These are phyloP conservation scores for Sarcodon aspratus DNA, from an alignment of 768 basidiomycete species.

Conservation along the genomic window DNA sequence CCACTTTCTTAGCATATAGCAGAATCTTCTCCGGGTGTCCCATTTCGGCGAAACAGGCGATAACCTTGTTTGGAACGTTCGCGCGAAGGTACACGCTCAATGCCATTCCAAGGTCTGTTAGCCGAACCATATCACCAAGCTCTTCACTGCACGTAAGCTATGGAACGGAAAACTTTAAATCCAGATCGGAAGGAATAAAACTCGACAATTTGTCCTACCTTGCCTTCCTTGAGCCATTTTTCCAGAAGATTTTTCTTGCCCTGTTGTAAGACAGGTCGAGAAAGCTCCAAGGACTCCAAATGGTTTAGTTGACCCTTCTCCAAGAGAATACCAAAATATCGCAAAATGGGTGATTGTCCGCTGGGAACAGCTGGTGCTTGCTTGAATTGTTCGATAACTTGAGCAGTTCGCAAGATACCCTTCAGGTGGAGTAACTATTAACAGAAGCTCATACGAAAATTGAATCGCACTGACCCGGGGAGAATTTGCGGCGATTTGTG, in stretches of 20 bases:
- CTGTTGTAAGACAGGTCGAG: slow-evolving; percentile 91
- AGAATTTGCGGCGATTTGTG: slow-evolving; percentile 96
- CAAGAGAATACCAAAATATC: slow-evolving; percentile 97
- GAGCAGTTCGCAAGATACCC: slow-evolving; percentile 90
- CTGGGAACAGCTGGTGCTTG: slow-evolving; percentile 84
- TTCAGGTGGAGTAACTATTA: slow-evolving; percentile 15
- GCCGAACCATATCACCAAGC: slow-evolving; percentile 90
- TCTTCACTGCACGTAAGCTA: slow-evolving; percentile 98
- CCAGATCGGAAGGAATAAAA: not conserved
- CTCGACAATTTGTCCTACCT: slow-evolving; percentile 34
- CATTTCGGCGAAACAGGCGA: slow-evolving; percentile 98
- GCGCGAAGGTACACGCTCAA: slow-evolving; percentile 96
- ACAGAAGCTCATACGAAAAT: slow-evolving; percentile 1
- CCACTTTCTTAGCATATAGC: slow-evolving; percentile 94
- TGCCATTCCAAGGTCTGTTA: slow-evolving; percentile 94
- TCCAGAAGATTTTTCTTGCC: slow-evolving; percentile 94
- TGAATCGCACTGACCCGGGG: slow-evolving; percentile 51
- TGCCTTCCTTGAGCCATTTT: slow-evolving; percentile 99
- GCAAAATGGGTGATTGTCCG: slow-evolving; percentile 88
- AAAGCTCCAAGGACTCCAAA: slow-evolving; percentile 89
- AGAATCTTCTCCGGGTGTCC: slow-evolving; percentile 98
- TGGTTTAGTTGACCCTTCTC: slow-evolving; percentile 99
- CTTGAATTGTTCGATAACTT: slow-evolving; percentile 98
- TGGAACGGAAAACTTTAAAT: not conserved
- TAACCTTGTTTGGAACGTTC: slow-evolving; percentile 96